A percentile compares a stretch with the other conserved stretches of the same genome.
Conservation (phyloP, 441 rosid genomes). For the Corymbia citriodora region DNA sequence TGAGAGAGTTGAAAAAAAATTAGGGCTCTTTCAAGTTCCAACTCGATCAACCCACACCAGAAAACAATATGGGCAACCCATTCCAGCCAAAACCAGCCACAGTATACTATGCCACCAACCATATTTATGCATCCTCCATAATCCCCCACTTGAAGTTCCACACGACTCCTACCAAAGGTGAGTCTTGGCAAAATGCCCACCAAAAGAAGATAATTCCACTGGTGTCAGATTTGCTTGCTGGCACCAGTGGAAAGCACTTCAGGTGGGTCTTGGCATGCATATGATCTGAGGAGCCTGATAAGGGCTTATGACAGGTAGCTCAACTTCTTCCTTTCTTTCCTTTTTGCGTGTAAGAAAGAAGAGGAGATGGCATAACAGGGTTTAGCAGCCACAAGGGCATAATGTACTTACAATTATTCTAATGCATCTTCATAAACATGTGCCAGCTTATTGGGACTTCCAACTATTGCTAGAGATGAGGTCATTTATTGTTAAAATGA, state of each 20-base stretch:
- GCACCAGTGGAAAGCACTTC: not conserved
- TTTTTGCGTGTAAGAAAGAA: not conserved
- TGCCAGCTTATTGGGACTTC: not conserved
- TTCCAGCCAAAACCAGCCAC: not conserved
- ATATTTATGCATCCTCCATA: not conserved
- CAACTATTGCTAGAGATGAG: not conserved
- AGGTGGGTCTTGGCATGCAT: not conserved
- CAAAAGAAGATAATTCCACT: not conserved
- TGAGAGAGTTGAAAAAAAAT: not conserved
- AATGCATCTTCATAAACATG: not conserved
- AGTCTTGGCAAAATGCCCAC: not conserved
- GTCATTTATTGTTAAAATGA: not conserved
- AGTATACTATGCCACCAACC: not conserved
- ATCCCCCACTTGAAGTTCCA: not conserved
- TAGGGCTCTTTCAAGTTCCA: not conserved
- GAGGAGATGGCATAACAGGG: not conserved
- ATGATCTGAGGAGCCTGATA: not conserved
- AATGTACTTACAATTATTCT: not conserved
- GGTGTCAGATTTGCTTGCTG: not conserved
- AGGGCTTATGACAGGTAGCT: not conserved
- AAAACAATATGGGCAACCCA: not conserved
- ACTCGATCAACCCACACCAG: not conserved
- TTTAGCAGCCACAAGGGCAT: not conserved
- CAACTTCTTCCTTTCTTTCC: not conserved
- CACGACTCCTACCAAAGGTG: not conserved